These are phyloP conservation scores for Hymenoscyphus infarciens DNA, from an alignment of 2,329 filamentous ascomycete genomes.

Conservation along the genomic window DNA sequence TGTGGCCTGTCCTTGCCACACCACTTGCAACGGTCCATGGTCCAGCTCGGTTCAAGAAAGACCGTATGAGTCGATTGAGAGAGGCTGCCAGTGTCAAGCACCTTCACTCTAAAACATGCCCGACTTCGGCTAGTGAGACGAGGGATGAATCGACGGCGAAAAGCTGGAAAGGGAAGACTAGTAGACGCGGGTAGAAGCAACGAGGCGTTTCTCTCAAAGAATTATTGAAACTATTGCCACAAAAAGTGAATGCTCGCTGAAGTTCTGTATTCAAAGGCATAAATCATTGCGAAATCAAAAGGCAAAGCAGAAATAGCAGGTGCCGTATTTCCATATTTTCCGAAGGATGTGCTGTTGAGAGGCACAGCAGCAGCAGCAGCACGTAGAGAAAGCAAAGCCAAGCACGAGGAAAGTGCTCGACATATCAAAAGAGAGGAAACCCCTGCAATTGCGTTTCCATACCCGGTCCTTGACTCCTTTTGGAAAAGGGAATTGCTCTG, in stretches of 20 bases:
- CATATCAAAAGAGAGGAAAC: not conserved
- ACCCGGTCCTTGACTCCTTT: not conserved
- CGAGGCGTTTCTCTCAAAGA: not conserved
- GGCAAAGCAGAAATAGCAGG: not conserved
- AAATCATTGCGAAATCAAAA: not conserved
- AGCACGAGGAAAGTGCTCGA: not conserved
- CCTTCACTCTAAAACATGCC: not conserved
- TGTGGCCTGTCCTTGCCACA: conserved; percentile 1
- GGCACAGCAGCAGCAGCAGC: not conserved
- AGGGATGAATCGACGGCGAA: not conserved
- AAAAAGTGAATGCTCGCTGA: not conserved
- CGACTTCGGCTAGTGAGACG: not conserved
- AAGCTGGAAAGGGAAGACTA: not conserved
- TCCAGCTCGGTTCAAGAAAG: not conserved
- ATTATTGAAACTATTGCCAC: not conserved
- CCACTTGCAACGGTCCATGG: conserved; percentile 14
- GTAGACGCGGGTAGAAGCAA: not conserved
- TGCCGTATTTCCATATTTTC: not conserved
- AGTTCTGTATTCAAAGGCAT: not conserved
- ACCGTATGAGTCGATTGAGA: not conserved
- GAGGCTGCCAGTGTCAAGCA: not conserved
- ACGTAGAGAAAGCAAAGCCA: not conserved
- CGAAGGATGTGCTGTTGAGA: not conserved
- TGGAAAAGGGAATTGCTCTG: not conserved
- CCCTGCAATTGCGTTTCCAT: not conserved